These are phyloP conservation scores for Kodamaea kaohsiungensis DNA, from an alignment of 805 yeast species.

Conservation along the genomic window DNA sequence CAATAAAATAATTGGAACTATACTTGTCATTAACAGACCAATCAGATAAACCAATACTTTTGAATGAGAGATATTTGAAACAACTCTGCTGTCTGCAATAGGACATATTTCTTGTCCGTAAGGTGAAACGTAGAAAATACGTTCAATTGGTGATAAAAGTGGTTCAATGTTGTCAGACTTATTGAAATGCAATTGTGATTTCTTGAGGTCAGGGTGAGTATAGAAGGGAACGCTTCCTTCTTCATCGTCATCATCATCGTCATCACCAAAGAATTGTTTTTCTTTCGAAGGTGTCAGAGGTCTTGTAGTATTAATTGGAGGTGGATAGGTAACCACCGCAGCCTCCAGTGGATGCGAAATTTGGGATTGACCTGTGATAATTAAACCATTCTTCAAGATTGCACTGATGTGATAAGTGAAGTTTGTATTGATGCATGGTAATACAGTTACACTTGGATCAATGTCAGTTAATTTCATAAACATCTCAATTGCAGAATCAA, in stretches of 20 bases:
- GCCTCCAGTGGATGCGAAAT: conserved; percentile 77
- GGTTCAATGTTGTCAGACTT: conserved; percentile 58
- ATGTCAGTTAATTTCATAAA: conserved; percentile 64
- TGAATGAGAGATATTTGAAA: conserved; percentile 49
- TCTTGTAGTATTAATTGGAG: conserved; percentile 18
- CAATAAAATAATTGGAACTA: conserved; percentile 73
- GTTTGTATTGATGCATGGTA: conserved; percentile 83
- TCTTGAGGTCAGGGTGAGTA: conserved; percentile 74
- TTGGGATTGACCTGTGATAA: conserved; percentile 89
- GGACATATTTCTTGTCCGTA: conserved; percentile 88
- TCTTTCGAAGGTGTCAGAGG: conserved; percentile 1
- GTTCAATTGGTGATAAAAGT: conserved; percentile 68
- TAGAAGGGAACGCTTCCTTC: conserved; percentile 69
- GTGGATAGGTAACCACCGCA: conserved; percentile 18
- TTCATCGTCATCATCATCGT: conserved; percentile 32
- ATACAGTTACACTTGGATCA: conserved; percentile 52
- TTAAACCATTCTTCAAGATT: conserved; percentile 60
- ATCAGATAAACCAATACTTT: conserved; percentile 71
- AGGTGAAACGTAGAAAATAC: conserved; percentile 80
- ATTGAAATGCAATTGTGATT: conserved; percentile 73
- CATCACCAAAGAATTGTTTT: not conserved
- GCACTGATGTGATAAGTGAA: conserved; percentile 89
- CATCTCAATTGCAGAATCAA: conserved; percentile 81
- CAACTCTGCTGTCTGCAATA: conserved; percentile 62
- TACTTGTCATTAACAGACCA: conserved; percentile 88